Evolutionary conservation across 2,329 filamentous ascomycete species (phyloP), one percentile per base, ranked within the genome.

Genomic region (Fusarium sublunatum): DNA sequence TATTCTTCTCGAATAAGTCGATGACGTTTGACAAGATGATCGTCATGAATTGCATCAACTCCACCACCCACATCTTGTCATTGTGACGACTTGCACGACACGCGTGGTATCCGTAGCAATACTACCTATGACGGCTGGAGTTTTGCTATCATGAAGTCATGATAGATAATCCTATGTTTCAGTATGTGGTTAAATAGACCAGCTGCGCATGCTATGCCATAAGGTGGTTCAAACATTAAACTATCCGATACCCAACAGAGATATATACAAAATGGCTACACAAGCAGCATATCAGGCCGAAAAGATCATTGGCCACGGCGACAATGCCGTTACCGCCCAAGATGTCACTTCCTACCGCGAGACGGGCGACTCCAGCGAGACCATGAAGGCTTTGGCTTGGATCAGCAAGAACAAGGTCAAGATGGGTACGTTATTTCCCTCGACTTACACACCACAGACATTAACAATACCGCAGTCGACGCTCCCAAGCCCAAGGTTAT

Each of bases 351-450:
- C 88, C 65, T 91, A 90, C 53, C 49, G 58, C 22, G 38, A 71
- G 25, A 68, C 76, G 2, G 79, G 79, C 5, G 81, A 89, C 55
- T 77, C 75, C 4, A 78, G 75, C 6, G 84, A 88, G 68, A 89
- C 77, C 13, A 95, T 96, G 90, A 90, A 91, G 75, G 93, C 92
- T 0, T 77, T 96, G 12, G 85, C 85, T 3, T 96, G 92, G 92
- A 87, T 90, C 76, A 90, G 91, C 48, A 95, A 94, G 81, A 91
- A 93, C 70, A 86, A 81, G 28, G 91, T 96, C 42, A 78, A 90
- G 71, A 81, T 96, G 15, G 78, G 84, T 87, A 74, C 55, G 76
- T 19, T 25, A 29, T 6, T 7, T 7, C 13, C 10, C 13, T 22
- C n/a, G 9, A 45, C 26, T 25, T 22, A 32, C 3, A 48, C 19